Evolutionary conservation across 306 rosid genomes (phyloP).

Genomic region (Oxytropis ochrocephala): DNA sequence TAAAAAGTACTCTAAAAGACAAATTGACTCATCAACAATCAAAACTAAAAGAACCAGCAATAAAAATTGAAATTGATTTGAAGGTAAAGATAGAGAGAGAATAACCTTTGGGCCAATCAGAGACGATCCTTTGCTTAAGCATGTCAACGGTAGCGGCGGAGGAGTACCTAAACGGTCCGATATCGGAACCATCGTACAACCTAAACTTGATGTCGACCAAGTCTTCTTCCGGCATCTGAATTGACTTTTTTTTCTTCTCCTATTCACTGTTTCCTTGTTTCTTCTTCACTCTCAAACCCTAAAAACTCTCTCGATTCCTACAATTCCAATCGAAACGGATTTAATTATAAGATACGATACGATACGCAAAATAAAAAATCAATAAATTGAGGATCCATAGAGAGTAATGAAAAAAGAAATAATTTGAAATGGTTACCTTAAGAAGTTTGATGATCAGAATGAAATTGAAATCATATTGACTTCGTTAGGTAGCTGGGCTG

Average conservation of each 20-base stretch:
- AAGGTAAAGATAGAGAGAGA: neutral
- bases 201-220: conserved; percentile 74
- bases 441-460: neutral
- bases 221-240: conserved; percentile 86
- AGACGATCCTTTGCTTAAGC: conserved; percentile 85
- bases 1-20: neutral
- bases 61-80: neutral
- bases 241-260: neutral
- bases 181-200: conserved; percentile 78
- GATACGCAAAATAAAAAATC: conserved; percentile 12
- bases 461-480: conserved; percentile 18
- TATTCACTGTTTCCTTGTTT: neutral
- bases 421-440: neutral
- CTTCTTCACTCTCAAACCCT: conserved; percentile 6
- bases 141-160: conserved; percentile 74
- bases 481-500: neutral
- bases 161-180: conserved; percentile 83
- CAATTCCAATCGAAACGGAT: neutral
- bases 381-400: neutral
- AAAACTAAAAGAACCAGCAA: neutral
- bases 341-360: neutral
- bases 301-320: conserved; percentile 16
- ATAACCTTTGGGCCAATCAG: conserved; percentile 93
- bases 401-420: neutral
- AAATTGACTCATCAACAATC: conserved; percentile 1